Evolutionary conservation across 495 filamentous ascomycete genomes (phyloP), one percentile per base, ranked within the genome.

Genomic region (Alectoria sarmentosa): DNA sequence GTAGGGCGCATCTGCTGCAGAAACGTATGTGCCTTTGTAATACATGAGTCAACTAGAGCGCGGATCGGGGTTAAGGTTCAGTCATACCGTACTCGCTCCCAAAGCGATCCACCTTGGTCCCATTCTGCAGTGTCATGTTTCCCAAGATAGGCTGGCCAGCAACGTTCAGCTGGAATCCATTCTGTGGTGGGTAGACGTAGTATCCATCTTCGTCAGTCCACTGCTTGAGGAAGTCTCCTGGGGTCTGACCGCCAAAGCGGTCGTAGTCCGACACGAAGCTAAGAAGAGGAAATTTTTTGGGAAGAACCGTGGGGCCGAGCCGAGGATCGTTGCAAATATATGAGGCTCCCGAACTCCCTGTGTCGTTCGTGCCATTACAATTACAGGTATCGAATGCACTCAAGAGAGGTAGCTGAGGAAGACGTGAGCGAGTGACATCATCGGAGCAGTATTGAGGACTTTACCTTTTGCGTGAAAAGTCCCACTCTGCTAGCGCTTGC

Each of bases 21-120:
- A 74, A 30, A 83, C 69, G 67, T 76, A 84, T 0, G 54, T 72
- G 19, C 78, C 77, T 69, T 34, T 3, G 30, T 6, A 11, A 13
- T 1, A 26, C 6, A 55, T 30, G 14, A n/a, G n/a, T 57, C 15
- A 64, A 39, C 39, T 15, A 10, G 11, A 8, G 30, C 5, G 26
- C 15, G 4, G 19, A 19, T 44, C 23, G 1, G 5, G 21, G 10
- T 14, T n/a, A 9, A 19, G 61, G 2, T 9, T 23, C 21, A 3
- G 8, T 4, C 66, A 49, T 49, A 26, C 76, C 77, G 58, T 72
- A 75, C 66, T 83, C 78, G 17, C 71, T 72, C 0, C 83, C 83
- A 62, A 85, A 86, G 11, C 83, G 73, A 64, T 86, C 83, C n/a
- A 86, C 54, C 63, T 82, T 70, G 58, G 75, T 75, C 9, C 81